Evolutionary conservation across 148 eudicot genomes (phyloP), one percentile per base, ranked within the genome.

Genomic region (Chenopodium suecicum): DNA sequence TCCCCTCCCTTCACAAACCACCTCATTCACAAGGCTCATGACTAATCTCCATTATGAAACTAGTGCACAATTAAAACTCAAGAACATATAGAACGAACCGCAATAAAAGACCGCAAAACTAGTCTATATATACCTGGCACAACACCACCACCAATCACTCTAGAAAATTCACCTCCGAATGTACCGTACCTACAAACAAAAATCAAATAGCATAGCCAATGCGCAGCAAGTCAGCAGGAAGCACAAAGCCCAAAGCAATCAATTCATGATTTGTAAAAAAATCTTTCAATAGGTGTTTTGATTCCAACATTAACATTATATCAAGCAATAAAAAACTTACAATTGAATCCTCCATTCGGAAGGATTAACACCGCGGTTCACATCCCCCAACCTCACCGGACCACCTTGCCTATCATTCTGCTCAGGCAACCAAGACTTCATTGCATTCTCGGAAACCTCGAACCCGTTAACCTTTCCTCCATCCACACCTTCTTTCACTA

Each of bases 71-170:
- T 27, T 27, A 27, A 27, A 27, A 27, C 29, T 27, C 29, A 27
- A 0, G 29, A 27, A 27, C 29, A 27, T 27, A 27, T 27, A 27
- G 29, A 27, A 27, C 29, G 29, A 27, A 27, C 29, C 29, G 29
- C 8, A 54, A 58, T 2, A 14, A 78, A 7, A 54, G 56, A 11
- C 68, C 37, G 54, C 41, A 60, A 62, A 52, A 79, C 58, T 46
- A 10, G 37, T 50, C 70, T 7, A 66, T 41, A 66, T 41, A 46
- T 84, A 96, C 98, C 98, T 86, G 99, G 99, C 78, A 92, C 95
- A 70, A 96, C 83, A 82, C 99, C 99, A 31, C 99, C 97, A 84
- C 99, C 99, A 79, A 94, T 92, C 79, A 96, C 99, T 82, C 94
- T 89, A 82, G 90, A 86, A 83, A 96, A 95, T 90, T 96, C 99